Base-by-base conservation (phyloP, 495 filamentous ascomycete species). In the Annulohypoxylon nitens region DNA sequence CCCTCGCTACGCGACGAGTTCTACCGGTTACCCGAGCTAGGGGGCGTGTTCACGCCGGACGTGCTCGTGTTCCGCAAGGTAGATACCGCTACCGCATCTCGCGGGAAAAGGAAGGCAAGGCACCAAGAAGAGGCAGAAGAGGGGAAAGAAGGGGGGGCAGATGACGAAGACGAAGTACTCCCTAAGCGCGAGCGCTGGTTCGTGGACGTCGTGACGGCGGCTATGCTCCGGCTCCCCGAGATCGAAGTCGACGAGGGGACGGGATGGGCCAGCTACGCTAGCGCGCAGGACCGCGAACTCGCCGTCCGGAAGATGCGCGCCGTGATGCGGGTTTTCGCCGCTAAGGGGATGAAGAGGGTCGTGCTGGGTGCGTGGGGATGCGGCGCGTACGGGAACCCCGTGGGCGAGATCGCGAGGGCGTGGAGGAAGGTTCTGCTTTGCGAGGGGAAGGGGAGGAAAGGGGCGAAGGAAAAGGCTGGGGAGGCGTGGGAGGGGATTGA, bases 341-440 rank as follows among this genome's bases (percentile, higher is more conserved):
- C 79, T 18, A 86, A 87, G 37, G 83, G 82, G 2, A 85, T 88
- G 69, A 76, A 78, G 11, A 81, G 78, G 71, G 74, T 93, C 10
- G 86, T 93, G 23, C 81, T 94, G 1, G 90, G 91, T 0, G 90
- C 90, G 0, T 81, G 92, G 78, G 91, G 91, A 1, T 93, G 91
- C 75, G 91, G 90, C 4, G 90, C 84, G 0, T 92, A 90, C 76
- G 80, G 76, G 0, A 92, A 93, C 72, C 92, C 92, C 8, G 81
- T 83, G 1, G 78, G 81, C 18, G 88, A 88, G 74, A 86, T 93
- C n/a, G 89, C 90, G 33, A 55, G 83, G 34, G 88, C 87, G 33
- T 93, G 89, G 84, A 89, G 67, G 74, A 77, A 18, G 81, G 90
- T 82, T 82, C 86, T 86, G 54, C 68, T 69, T 77, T 84, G 39